Base-by-base conservation (phyloP, 495 filamentous ascomycete species). In the Neurospora tetrasperma region DNA sequence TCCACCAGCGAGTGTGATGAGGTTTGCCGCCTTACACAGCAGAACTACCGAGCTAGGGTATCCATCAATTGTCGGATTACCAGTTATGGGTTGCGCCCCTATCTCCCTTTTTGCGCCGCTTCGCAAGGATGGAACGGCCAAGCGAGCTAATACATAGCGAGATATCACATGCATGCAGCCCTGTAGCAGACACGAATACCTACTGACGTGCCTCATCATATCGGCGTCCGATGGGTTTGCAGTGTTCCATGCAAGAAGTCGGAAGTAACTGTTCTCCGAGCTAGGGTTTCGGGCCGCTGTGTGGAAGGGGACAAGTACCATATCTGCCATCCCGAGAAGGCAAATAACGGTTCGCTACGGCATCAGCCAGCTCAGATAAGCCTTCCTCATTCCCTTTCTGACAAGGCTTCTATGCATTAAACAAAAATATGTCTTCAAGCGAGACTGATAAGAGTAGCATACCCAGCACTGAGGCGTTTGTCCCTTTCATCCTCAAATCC, bases 161-260 rank as follows among this genome's bases (percentile, higher is more conserved):
- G 54, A 66, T 72, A 31, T 72, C 75, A 35, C 43, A 76, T n/a
- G 76, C 76, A 68, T 75, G 74, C 62, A 73, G 23, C 16, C 66
- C 40, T 40, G 66, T 42, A 38, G 48, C 48, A 62, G 48, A 62
- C 48, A 46, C 69, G 70, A 62, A 66, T 69, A 71, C 27, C 27
- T 31, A 31, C 68, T 42, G 68, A 70, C 70, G 43, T 31, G 68
- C 73, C 42, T 62, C 11, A 8, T 35, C 38, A 71, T 70, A 38
- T 72, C 71, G 27, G 66, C n/a, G n/a, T 46, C n/a, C 18, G 12
- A 35, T 35, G 12, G 11, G 62, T 9, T 59, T 54, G 39, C 12
- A 31, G n/a, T 69, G 31, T 35, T 69, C 46, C 31, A 43, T 20
- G n/a, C 27, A 44, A n/a, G 66, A 18, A n/a, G 23, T 23, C 69